These are phyloP conservation scores for Suillus placidus DNA, from an alignment of 768 basidiomycete species.

Conservation along the genomic window DNA sequence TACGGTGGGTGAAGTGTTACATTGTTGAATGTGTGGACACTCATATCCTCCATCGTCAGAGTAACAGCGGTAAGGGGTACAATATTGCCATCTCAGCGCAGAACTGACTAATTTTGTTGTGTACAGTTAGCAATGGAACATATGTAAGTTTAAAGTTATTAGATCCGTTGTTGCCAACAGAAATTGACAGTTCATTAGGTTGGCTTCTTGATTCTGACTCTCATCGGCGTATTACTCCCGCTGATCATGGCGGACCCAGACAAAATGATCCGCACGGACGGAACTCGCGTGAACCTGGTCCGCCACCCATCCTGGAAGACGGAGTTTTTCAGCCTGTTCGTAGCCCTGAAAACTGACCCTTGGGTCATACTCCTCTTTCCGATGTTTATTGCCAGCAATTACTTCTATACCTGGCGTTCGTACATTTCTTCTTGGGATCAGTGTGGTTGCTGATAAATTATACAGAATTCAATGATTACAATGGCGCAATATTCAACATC, in stretches of 20 bases:
- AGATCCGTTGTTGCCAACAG: conserved; percentile 1
- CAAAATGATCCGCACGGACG: conserved; percentile 76
- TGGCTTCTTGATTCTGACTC: conserved; percentile 71
- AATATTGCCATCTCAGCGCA: neutral
- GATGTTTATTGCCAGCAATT: conserved; percentile 83
- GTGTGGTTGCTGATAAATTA: conserved; percentile 8
- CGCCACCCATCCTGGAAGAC: conserved; percentile 77
- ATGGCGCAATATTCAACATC: conserved; percentile 76
- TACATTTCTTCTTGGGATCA: conserved; percentile 11
- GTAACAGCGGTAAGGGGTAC: conserved; percentile 30
- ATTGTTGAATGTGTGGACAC: neutral
- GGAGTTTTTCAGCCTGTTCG: conserved; percentile 69
- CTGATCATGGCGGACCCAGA: conserved; percentile 70
- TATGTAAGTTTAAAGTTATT: conserved; percentile 62
- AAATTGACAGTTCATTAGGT: conserved; percentile 47
- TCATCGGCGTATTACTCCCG: conserved; percentile 66
- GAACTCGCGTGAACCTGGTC: conserved; percentile 59
- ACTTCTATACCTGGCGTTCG: conserved; percentile 86
- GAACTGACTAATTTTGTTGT: conserved; percentile 2
- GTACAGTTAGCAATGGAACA: conserved; percentile 69
- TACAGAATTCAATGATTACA: conserved; percentile 81
- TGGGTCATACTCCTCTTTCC: conserved; percentile 78
- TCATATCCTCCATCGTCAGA: conserved; percentile 16
- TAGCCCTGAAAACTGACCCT: conserved; percentile 70
- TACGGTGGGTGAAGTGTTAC: conserved; percentile 41